Conservation (phyloP, 2,329 filamentous ascomycete species). For the Fusarium floridanum region DNA sequence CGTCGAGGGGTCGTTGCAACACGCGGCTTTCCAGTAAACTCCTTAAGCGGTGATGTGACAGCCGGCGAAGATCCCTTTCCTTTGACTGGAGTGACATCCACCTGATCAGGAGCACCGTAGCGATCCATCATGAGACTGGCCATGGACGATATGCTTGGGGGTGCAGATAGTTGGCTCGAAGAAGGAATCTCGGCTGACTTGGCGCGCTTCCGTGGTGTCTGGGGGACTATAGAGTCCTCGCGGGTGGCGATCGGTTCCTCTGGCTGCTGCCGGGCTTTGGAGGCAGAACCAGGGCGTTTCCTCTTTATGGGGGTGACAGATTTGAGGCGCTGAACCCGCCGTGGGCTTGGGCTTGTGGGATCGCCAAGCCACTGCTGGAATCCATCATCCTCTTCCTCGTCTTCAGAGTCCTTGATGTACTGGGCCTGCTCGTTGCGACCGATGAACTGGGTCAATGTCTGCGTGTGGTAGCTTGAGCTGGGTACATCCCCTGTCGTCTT, state of each 20-base stretch:
- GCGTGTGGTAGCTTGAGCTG: slow-evolving; percentile 55
- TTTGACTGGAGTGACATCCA: slow-evolving; percentile 55
- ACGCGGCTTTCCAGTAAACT: slow-evolving; percentile 39
- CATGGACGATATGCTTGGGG: slow-evolving; percentile 56
- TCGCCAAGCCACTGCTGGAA: slow-evolving; percentile 53
- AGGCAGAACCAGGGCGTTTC: slow-evolving; percentile 32
- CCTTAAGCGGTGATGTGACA: slow-evolving; percentile 37
- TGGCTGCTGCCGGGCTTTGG: slow-evolving; percentile 30
- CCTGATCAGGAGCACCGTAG: slow-evolving; percentile 52
- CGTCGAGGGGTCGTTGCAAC: slow-evolving; percentile 34
- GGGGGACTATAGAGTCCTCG: slow-evolving; percentile 55
- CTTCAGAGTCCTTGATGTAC: slow-evolving; percentile 56
- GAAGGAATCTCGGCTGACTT: slow-evolving; percentile 58
- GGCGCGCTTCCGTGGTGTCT: slow-evolving; percentile 55
- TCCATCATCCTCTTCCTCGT: slow-evolving; percentile 49
- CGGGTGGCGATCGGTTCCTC: slow-evolving; percentile 29
- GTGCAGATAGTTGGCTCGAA: slow-evolving; percentile 54
- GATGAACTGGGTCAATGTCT: slow-evolving; percentile 58
- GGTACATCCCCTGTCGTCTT: slow-evolving; percentile 51
- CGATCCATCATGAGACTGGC: slow-evolving; percentile 56
- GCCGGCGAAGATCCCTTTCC: slow-evolving; percentile 48
- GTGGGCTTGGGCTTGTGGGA: slow-evolving; percentile 46
- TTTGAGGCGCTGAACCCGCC: slow-evolving; percentile 17
- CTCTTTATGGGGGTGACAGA: slow-evolving; percentile 24
- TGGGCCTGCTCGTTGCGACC: slow-evolving; percentile 36